These are phyloP conservation scores for Alnus rubra DNA, from an alignment of 306 rosid genomes.

Conservation along the genomic window DNA sequence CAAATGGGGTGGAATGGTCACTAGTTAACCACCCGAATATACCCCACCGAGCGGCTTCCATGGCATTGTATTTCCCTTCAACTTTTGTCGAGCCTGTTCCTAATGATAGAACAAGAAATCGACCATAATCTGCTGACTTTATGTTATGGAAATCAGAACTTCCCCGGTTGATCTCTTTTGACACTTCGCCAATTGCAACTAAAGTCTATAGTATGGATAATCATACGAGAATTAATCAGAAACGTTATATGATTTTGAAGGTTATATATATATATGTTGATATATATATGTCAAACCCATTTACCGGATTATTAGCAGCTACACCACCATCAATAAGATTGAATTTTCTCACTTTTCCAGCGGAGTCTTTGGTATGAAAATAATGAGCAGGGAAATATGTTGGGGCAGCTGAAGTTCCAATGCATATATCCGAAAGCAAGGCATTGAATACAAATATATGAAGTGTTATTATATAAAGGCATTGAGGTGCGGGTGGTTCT, in stretches of 20 bases:
- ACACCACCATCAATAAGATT: conserved; percentile 77
- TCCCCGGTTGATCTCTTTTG: conserved; percentile 27
- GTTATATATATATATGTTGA: neutral
- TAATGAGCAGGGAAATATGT: conserved; percentile 45
- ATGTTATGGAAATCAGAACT: conserved; percentile 40
- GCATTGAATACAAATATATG: too few relatives aligned
- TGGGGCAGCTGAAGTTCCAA: conserved; percentile 49
- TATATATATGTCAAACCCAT: neutral
- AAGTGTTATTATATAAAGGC: too few relatives aligned
- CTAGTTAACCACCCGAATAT: conserved; percentile 30
- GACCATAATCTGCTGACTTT: conserved; percentile 30
- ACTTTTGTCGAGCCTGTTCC: conserved; percentile 46
- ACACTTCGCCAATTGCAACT: conserved; percentile 39
- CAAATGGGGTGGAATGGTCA: conserved; percentile 23
- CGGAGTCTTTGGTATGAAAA: conserved; percentile 32
- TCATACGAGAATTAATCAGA: too few relatives aligned
- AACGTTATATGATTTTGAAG: too few relatives aligned
- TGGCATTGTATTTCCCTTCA: conserved; percentile 26
- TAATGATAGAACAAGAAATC: conserved; percentile 37
- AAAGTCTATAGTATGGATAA: conserved; percentile 12
- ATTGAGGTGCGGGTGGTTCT: conserved; percentile 21
- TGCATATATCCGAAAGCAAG: conserved; percentile 45
- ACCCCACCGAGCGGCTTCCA: conserved; percentile 41
- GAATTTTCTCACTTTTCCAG: conserved; percentile 39
- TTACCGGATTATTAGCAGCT: conserved; percentile 72